Percentiles rank a stretch among this genome's conserved stretches.
Evolutionary conservation across 2,329 filamentous ascomycete species (phyloP).

Genomic region (Pseudocercospora cruenta): DNA sequence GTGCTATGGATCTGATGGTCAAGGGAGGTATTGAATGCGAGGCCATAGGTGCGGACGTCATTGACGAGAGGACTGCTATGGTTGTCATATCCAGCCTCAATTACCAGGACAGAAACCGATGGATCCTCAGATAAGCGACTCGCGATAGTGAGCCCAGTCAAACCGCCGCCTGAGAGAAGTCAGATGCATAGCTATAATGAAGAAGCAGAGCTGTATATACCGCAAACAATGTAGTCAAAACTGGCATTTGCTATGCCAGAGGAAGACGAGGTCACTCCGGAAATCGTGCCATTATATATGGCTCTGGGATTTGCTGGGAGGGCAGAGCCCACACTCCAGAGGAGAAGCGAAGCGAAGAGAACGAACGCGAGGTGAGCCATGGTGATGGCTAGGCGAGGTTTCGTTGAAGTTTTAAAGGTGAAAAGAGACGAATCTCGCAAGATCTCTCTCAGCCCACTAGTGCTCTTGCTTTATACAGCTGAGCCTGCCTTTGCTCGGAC

Average conservation of each 20-base stretch:
- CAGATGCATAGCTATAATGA: background rate
- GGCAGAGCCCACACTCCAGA: background rate
- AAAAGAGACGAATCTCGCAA: background rate
- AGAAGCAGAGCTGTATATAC: slow-evolving; percentile 5
- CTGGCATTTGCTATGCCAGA: slow-evolving; percentile 16
- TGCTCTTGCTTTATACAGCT: background rate
- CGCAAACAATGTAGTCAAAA: slow-evolving; percentile 33
- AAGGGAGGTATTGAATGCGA: slow-evolving; percentile 29
- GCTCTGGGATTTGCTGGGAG: background rate
- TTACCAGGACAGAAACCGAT: slow-evolving; percentile 28
- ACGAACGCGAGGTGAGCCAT: background rate
- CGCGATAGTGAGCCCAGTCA: slow-evolving; percentile 33
- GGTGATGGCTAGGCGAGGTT: background rate
- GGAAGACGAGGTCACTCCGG: slow-evolving; percentile 24
- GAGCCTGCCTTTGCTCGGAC: background rate
- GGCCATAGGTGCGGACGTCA: slow-evolving; percentile 32
- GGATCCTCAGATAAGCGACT: slow-evolving; percentile 31
- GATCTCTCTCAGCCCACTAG: background rate
- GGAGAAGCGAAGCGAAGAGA: background rate
- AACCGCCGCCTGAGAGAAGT: slow-evolving; percentile 23
- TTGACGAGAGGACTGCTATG: slow-evolving; percentile 26
- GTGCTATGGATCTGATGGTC: slow-evolving; percentile 30
- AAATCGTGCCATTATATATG: slow-evolving; percentile 7
- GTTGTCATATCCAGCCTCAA: slow-evolving; percentile 30
- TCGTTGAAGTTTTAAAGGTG: background rate